A percentile compares a stretch with the other conserved stretches of the same genome.
Evolutionary conservation across 2,329 filamentous ascomycete species (phyloP).

Genomic region (Fusarium sp.): DNA sequence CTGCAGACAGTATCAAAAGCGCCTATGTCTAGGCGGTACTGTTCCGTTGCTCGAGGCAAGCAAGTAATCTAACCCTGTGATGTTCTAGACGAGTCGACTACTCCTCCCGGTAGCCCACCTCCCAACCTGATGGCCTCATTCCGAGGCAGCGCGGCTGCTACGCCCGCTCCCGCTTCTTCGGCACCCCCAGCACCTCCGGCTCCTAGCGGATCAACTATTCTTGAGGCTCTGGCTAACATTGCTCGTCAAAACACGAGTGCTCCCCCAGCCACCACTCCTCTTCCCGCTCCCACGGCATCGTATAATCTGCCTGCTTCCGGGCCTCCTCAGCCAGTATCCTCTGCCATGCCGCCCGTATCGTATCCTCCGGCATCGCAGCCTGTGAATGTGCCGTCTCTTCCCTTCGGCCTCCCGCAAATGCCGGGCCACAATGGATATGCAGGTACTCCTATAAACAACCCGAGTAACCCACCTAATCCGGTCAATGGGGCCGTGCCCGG

Average conservation of each 20-base stretch:
- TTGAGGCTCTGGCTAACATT: slow-evolving; percentile 83
- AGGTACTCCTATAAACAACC: slow-evolving; percentile 42
- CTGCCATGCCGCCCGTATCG: slow-evolving; percentile 47
- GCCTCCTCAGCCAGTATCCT: slow-evolving; percentile 48
- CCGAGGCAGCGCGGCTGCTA: slow-evolving; percentile 41
- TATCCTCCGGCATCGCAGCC: slow-evolving; percentile 63
- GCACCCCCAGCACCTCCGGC: slow-evolving; percentile 55
- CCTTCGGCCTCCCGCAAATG: slow-evolving; percentile 52
- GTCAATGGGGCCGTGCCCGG: slow-evolving; percentile 50
- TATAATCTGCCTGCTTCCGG: slow-evolving; percentile 51
- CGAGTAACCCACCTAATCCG: slow-evolving; percentile 47
- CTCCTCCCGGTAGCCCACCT: slow-evolving; percentile 73
- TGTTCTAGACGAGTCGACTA: slow-evolving; percentile 73
- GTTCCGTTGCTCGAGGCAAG: slow-evolving; percentile 3
- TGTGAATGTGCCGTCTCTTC: slow-evolving; percentile 68
- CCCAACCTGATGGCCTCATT: slow-evolving; percentile 57
- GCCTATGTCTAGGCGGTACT: slow-evolving; percentile 4
- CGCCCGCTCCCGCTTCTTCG: slow-evolving; percentile 16
- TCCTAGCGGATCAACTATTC: slow-evolving; percentile 68
- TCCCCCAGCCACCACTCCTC: slow-evolving; percentile 54
- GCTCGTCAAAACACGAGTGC: slow-evolving; percentile 75
- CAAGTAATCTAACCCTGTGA: slow-evolving; percentile 54
- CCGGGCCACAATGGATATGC: slow-evolving; percentile 51
- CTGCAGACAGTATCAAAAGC: slow-evolving; percentile 8
- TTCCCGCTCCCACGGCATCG: slow-evolving; percentile 58